phyloP scores from a whole-genome alignment of 176 grass and related monocot genomes.

The Carex cristatella region DNA sequence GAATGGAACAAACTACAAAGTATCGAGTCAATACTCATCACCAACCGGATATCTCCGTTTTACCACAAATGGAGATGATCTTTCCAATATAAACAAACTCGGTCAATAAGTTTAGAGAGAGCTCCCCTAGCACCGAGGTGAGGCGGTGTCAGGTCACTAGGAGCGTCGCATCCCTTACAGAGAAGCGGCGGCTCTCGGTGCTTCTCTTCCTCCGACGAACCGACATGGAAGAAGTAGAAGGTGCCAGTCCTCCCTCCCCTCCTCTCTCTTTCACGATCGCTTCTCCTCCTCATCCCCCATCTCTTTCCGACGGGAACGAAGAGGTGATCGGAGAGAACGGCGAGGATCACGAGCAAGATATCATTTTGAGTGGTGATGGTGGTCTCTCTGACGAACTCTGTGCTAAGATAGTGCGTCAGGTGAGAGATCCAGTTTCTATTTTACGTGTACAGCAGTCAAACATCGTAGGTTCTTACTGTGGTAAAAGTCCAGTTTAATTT shows the following conservation, averaged over 20 bases:
- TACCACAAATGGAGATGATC: neutral
- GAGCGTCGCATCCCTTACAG: neutral
- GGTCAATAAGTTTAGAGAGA: neutral
- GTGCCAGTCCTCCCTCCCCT: conserved; percentile 1
- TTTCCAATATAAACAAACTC: neutral
- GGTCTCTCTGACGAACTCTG: conserved; percentile 65
- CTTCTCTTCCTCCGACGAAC: neutral
- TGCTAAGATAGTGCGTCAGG: conserved; percentile 76
- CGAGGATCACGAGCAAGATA: neutral
- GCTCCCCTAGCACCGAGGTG: neutral
- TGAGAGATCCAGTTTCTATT: neutral
- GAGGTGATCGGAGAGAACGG: conserved; percentile 8
- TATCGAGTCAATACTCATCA: neutral
- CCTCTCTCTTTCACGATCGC: neutral
- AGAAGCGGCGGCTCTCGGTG: conserved; percentile 7
- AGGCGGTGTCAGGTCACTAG: neutral
- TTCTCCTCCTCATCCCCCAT: neutral
- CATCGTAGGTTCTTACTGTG: no score
- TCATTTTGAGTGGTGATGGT: neutral
- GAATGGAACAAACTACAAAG: no score
- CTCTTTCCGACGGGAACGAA: neutral
- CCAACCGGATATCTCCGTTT: neutral
- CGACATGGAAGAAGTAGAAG: conserved; percentile 17
- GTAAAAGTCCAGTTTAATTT: no score
- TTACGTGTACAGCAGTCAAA: no score